Evolutionary conservation across 2,329 filamentous ascomycete genomes (phyloP).

Genomic region (Trichoderma lentiforme): DNA sequence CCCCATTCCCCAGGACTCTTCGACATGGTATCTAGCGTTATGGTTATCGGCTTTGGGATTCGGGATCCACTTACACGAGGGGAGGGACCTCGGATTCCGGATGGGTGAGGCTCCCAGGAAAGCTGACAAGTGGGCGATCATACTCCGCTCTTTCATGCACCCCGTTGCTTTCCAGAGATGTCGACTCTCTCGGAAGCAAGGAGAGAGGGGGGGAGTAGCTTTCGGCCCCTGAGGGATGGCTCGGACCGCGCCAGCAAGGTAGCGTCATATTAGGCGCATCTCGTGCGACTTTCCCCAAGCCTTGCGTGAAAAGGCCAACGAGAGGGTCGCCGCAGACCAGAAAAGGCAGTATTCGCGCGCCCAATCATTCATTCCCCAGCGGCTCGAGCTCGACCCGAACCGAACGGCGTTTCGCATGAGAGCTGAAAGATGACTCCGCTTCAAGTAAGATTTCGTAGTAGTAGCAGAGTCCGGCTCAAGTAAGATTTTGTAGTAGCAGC

Average conservation of each 20-base stretch:
- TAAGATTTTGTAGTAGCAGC: background rate
- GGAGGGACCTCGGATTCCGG: background rate
- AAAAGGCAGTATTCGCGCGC: background rate
- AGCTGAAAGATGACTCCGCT: background rate
- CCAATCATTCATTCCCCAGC: background rate
- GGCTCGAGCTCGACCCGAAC: background rate
- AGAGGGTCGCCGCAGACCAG: background rate
- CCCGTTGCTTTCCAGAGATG: background rate
- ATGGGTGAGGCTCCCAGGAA: slow-evolving; percentile 1
- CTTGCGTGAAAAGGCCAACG: background rate
- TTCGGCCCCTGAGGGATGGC: background rate
- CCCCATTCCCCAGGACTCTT: background rate
- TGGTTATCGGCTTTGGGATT: background rate
- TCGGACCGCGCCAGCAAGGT: background rate
- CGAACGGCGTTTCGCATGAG: background rate
- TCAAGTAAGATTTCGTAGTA: background rate
- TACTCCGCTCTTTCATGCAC: slow-evolving; percentile 6
- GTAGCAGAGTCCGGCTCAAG: background rate
- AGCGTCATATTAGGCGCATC: background rate
- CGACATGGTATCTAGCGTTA: background rate
- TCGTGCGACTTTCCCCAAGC: background rate
- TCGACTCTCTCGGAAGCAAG: background rate
- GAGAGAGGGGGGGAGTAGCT: background rate
- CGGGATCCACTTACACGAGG: background rate
- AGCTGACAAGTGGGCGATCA: slow-evolving; percentile 8